Evolutionary conservation across 108 stramenopile species (phyloP).

Genomic region (Stephanodiscus triporus): DNA sequence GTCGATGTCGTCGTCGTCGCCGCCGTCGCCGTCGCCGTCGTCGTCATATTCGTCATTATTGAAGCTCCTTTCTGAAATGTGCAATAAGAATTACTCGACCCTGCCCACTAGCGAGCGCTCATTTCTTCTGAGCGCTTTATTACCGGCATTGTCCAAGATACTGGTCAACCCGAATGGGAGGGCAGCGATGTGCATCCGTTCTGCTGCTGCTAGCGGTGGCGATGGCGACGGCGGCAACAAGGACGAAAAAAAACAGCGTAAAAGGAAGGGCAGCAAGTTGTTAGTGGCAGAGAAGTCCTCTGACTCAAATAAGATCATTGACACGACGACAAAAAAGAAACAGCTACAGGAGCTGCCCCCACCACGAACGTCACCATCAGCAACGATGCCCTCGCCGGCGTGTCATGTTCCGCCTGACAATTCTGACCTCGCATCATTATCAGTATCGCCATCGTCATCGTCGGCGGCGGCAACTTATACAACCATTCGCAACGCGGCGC

Average conservation of each 20-base stretch:
- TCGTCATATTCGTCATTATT: conserved; percentile 4
- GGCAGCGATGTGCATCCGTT: conserved; percentile 1
- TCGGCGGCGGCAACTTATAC: not conserved
- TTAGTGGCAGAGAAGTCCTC: not conserved
- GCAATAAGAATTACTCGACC: not conserved
- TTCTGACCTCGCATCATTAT: not conserved
- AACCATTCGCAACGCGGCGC: conserved; percentile 1
- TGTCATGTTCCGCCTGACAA: not conserved
- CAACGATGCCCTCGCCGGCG: not conserved
- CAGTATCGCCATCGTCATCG: not conserved
- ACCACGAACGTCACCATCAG: not conserved
- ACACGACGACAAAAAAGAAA: conserved; percentile 5
- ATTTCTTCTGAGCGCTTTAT: conserved; percentile 2
- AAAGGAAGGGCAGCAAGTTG: not conserved
- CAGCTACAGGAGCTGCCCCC: not conserved
- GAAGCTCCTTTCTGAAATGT: conserved; percentile 1
- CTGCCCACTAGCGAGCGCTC: conserved; percentile 3
- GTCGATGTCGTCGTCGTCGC: not conserved
- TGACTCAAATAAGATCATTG: not conserved
- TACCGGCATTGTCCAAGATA: conserved; percentile 11
- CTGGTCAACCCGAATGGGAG: conserved; percentile 7
- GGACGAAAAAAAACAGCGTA: not conserved
- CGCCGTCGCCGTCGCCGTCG: not conserved
- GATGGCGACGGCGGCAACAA: not conserved
- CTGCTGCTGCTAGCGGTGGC: not conserved